Conservation (phyloP, 2,329 filamentous ascomycete species). For the Aspergillus calidoustus region DNA sequence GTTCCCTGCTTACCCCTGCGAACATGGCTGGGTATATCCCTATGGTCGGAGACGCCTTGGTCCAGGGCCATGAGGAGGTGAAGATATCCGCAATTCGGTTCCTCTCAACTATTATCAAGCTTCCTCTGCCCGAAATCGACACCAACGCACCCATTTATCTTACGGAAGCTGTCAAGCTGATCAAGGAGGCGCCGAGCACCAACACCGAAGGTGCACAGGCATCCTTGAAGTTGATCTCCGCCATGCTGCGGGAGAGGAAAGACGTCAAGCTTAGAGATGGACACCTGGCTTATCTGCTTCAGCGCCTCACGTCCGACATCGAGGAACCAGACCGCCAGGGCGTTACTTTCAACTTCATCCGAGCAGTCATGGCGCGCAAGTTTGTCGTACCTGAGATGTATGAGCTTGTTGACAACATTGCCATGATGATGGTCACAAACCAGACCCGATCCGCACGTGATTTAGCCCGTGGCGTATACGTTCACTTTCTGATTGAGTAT, state of each 20-base stretch:
- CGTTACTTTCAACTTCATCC: conserved; percentile 91
- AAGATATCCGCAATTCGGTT: conserved; percentile 85
- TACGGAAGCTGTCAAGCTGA: conserved; percentile 79
- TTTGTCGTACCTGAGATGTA: conserved; percentile 87
- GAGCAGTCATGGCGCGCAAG: conserved; percentile 82
- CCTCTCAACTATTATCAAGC: conserved; percentile 81
- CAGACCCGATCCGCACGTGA: conserved; percentile 87
- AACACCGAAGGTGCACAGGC: conserved; percentile 85
- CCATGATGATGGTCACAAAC: conserved; percentile 93
- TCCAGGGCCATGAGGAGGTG: conserved; percentile 87
- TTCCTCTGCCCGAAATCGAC: conserved; percentile 73
- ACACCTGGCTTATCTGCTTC: conserved; percentile 80
- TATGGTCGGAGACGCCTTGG: conserved; percentile 82
- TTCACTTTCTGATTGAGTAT: conserved; percentile 93
- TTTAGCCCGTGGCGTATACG: conserved; percentile 84
- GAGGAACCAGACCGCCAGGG: conserved; percentile 92
- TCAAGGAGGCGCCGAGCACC: conserved; percentile 77
- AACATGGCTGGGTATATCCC: conserved; percentile 88
- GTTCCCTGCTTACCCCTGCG: conserved; percentile 74
- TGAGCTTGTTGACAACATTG: conserved; percentile 86
- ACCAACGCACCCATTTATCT: conserved; percentile 77
- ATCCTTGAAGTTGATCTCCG: conserved; percentile 83
- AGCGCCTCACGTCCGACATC: conserved; percentile 81
- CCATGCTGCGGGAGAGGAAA: conserved; percentile 79
- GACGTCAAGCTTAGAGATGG: conserved; percentile 78